These are phyloP conservation scores for Filobasidium floriforme DNA, from an alignment of 768 basidiomycete genomes.

Conservation along the genomic window DNA sequence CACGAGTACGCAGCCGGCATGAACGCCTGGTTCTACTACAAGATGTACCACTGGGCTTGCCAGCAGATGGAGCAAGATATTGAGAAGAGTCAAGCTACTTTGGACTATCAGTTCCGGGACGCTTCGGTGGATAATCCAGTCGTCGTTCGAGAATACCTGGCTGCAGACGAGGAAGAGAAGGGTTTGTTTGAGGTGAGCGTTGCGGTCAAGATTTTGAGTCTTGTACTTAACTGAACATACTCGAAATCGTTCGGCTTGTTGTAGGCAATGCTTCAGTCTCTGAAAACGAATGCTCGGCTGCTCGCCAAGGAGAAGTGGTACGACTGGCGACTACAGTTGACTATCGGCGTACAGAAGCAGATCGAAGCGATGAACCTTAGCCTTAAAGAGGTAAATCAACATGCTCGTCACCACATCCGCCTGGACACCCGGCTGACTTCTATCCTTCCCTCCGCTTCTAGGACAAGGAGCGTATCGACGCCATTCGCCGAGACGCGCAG, in stretches of 20 bases:
- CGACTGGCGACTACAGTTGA: constrained; percentile 40
- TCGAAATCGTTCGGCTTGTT: background rate
- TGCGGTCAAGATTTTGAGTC: background rate
- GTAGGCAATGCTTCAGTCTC: constrained; percentile 27
- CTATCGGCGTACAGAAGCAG: constrained; percentile 33
- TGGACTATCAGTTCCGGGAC: constrained; percentile 29
- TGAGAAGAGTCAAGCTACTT: constrained; percentile 23
- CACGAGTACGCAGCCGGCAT: constrained; percentile 41
- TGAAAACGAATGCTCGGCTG: constrained; percentile 43
- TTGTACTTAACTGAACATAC: background rate
- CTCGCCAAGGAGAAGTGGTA: constrained; percentile 42
- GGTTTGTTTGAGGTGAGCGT: constrained; percentile 40
- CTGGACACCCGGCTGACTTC: background rate
- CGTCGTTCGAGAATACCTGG: constrained; percentile 44
- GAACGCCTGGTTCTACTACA: constrained; percentile 30
- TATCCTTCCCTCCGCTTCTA: background rate
- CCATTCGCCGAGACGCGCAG: constrained; percentile 23
- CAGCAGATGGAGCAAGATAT: constrained; percentile 40
- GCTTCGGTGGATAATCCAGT: constrained; percentile 33
- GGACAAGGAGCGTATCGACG: constrained; percentile 34
- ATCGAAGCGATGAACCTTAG: constrained; percentile 28
- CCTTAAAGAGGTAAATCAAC: constrained; percentile 34
- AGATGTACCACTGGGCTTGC: constrained; percentile 44
- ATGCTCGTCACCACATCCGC: background rate
- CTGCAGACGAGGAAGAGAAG: constrained; percentile 43